These are phyloP conservation scores for Mikania micrantha DNA, from an alignment of 129 eudicot species.

Conservation along the genomic window DNA sequence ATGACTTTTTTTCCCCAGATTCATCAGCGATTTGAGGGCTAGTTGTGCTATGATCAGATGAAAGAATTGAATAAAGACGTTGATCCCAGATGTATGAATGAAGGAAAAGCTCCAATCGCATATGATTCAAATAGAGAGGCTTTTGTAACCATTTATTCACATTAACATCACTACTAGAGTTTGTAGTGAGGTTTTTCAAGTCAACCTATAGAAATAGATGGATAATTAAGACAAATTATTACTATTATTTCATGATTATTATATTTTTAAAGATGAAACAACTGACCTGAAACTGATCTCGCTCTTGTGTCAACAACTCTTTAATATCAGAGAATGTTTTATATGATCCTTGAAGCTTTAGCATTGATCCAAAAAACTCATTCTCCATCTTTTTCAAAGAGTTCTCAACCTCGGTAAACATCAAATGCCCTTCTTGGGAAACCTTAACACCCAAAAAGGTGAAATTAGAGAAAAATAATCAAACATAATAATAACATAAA, in stretches of 20 bases:
- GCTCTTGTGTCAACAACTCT: slow-evolving; percentile 63
- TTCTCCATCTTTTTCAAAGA: slow-evolving; percentile 45
- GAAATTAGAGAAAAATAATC: neutral
- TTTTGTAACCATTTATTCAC: slow-evolving; percentile 31
- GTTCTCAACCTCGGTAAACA: slow-evolving; percentile 63
- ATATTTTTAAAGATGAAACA: neutral
- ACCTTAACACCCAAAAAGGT: slow-evolving; percentile 33
- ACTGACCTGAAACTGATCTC: slow-evolving; percentile 59
- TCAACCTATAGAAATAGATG: slow-evolving; percentile 38
- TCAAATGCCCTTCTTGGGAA: slow-evolving; percentile 38
- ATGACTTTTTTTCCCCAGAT: slow-evolving; percentile 5
- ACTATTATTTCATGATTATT: neutral
- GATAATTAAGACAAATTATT: neutral
- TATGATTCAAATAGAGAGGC: slow-evolving; percentile 50
- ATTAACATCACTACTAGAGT: slow-evolving; percentile 25
- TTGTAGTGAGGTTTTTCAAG: slow-evolving; percentile 28
- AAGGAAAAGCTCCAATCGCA: slow-evolving; percentile 65
- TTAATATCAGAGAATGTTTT: slow-evolving; percentile 59
- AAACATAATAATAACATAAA: slow-evolving; percentile 1
- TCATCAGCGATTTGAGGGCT: slow-evolving; percentile 9
- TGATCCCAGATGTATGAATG: slow-evolving; percentile 75
- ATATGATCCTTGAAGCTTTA: slow-evolving; percentile 50
- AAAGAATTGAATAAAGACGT: slow-evolving; percentile 60
- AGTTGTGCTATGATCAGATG: slow-evolving; percentile 36
- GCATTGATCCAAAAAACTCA: slow-evolving; percentile 36